Conservation (phyloP, 805 yeast genomes). For the Candida insectorum region DNA sequence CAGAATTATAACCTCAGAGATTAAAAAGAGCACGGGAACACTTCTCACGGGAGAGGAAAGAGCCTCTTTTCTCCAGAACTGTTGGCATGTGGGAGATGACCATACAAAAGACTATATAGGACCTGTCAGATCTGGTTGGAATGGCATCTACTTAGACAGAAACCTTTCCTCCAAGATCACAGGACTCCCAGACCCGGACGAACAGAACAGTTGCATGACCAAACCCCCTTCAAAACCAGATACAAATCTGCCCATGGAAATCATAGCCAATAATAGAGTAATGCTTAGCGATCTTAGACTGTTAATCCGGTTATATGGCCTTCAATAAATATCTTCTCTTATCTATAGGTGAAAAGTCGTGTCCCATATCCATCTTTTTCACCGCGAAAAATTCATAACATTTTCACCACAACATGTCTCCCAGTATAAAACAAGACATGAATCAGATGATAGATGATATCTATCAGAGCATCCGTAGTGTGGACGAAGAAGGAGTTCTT, state of each 20-base stretch:
- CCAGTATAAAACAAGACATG: constrained; percentile 4
- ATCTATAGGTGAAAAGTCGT: no score
- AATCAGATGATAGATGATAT: constrained; percentile 9
- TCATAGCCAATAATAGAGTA: constrained; percentile 34
- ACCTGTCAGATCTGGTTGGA: constrained; percentile 56
- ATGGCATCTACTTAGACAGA: constrained; percentile 55
- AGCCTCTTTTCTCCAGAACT: constrained; percentile 15
- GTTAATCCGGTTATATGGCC: constrained; percentile 14
- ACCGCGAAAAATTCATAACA: no score
- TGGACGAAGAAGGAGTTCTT: constrained; percentile 22
- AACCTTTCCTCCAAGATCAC: constrained; percentile 11
- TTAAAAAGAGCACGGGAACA: constrained; percentile 5
- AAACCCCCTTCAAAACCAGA: constrained; percentile 5
- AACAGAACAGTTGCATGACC: constrained; percentile 10
- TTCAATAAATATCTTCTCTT: no score
- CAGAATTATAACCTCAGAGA: constrained; percentile 4
- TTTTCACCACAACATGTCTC: no score
- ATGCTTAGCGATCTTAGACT: constrained; percentile 19
- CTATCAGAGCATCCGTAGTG: constrained; percentile 21
- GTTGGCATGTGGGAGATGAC: constrained; percentile 72
- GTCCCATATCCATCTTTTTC: no score
- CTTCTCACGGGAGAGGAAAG: constrained; percentile 6
- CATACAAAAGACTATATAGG: constrained; percentile 52
- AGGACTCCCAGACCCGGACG: constrained; percentile 10
- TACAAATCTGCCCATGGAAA: constrained; percentile 8